Conservation (phyloP, 2,329 filamentous ascomycete genomes). For the Huntiella omanensis region DNA sequence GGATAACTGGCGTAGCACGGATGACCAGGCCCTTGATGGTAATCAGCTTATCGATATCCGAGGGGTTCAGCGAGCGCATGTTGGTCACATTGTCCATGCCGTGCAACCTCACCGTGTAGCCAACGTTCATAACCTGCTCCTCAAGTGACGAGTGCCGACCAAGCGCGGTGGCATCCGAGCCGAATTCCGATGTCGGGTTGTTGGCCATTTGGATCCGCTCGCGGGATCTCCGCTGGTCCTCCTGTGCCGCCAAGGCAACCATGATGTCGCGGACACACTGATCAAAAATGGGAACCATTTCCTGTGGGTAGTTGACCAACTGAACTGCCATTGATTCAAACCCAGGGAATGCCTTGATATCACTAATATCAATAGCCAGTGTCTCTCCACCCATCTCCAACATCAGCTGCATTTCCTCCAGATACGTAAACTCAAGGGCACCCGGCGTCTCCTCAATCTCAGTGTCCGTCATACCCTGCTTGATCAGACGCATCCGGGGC, state of each 20-base stretch:
- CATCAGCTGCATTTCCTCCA: slow-evolving; percentile 78
- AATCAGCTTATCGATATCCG: slow-evolving; percentile 92
- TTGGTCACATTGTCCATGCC: slow-evolving; percentile 77
- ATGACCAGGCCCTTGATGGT: slow-evolving; percentile 94
- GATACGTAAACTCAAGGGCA: slow-evolving; percentile 64
- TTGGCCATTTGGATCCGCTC: slow-evolving; percentile 29
- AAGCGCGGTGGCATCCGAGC: slow-evolving; percentile 20
- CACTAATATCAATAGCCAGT: slow-evolving; percentile 73
- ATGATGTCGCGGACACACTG: slow-evolving; percentile 84
- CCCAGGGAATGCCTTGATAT: slow-evolving; percentile 80
- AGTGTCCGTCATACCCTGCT: slow-evolving; percentile 63
- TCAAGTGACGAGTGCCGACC: slow-evolving; percentile 43
- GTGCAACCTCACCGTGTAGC: slow-evolving; percentile 77
- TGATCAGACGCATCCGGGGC: slow-evolving; percentile 82
- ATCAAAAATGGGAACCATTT: slow-evolving; percentile 95
- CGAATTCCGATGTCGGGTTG: slow-evolving; percentile 32
- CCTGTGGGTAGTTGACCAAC: slow-evolving; percentile 79
- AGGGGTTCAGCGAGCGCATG: slow-evolving; percentile 81
- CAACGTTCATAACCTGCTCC: slow-evolving; percentile 58
- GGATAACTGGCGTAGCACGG: slow-evolving; percentile 84
- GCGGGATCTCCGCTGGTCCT: slow-evolving; percentile 37
- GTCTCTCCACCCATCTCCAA: slow-evolving; percentile 65
- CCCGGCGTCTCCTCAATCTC: slow-evolving; percentile 52
- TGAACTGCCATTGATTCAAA: slow-evolving; percentile 94
- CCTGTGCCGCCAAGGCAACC: slow-evolving; percentile 68